phyloP scores from a whole-genome alignment of 768 basidiomycete species.

The Leccinum rimulosum region DNA sequence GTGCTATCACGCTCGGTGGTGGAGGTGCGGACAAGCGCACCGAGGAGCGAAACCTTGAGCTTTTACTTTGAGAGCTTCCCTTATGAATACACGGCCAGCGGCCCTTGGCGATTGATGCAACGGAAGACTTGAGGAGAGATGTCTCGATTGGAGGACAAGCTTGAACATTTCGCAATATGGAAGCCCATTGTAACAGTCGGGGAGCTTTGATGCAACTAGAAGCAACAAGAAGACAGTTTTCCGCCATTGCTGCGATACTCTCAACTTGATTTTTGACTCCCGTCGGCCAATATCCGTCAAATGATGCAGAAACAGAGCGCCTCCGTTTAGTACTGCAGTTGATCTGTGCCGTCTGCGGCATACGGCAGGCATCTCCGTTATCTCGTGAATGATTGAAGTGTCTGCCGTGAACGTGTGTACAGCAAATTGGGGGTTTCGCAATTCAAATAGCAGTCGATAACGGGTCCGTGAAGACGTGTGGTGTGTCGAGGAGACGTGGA shows the following conservation, averaged over 20 bases:
- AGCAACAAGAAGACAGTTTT: neutral
- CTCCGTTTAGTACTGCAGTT: conserved; percentile 56
- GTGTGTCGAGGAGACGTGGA: conserved; percentile 68
- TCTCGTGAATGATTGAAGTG: conserved; percentile 71
- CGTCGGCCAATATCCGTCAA: conserved; percentile 3
- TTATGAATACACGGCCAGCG: conserved; percentile 48
- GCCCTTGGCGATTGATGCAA: conserved; percentile 32
- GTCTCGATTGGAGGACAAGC: conserved; percentile 27
- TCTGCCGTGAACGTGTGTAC: conserved; percentile 60
- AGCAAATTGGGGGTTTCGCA: conserved; percentile 39
- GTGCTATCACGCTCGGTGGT: too few species aligned
- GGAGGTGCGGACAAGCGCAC: conserved; percentile 39
- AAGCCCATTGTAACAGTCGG: conserved; percentile 36
- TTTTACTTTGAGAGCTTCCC: conserved; percentile 21
- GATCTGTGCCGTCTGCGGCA: conserved; percentile 52
- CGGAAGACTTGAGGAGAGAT: conserved; percentile 32
- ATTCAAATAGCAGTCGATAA: conserved; percentile 57
- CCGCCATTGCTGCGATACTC: too few species aligned
- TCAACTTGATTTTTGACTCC: too few species aligned
- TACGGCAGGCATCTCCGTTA: conserved; percentile 70
- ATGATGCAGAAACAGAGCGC: conserved; percentile 32
- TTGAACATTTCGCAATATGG: conserved; percentile 27
- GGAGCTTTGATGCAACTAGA: conserved; percentile 24
- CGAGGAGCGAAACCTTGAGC: conserved; percentile 56
- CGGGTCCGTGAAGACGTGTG: conserved; percentile 64